These are phyloP conservation scores for Irpex rosettiformis DNA, from an alignment of 1,284 basidiomycete species.

Conservation along the genomic window DNA sequence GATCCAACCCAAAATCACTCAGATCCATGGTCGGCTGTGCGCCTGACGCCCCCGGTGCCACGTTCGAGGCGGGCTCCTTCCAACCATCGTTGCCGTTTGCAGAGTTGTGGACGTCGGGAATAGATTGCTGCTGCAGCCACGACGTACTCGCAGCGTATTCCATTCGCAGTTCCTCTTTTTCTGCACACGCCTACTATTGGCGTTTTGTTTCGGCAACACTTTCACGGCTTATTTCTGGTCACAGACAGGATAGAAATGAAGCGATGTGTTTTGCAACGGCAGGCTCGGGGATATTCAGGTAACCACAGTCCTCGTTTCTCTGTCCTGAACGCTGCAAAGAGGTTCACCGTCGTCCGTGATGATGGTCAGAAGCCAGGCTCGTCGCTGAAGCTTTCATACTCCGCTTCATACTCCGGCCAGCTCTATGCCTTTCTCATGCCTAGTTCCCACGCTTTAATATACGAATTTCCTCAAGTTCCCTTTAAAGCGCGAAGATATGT, in stretches of 20 bases:
- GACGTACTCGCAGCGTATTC: slow-evolving; percentile 48
- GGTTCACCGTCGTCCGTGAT: slow-evolving; percentile 15
- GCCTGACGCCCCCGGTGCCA: slow-evolving; percentile 23
- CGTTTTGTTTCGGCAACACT: slow-evolving; percentile 45
- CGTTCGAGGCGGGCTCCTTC: slow-evolving; percentile 40
- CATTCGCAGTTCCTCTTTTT: slow-evolving; percentile 41
- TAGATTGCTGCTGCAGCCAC: slow-evolving; percentile 49
- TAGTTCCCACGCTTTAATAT: slow-evolving; percentile 12
- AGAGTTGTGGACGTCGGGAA: slow-evolving; percentile 38
- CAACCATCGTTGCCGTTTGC: slow-evolving; percentile 38
- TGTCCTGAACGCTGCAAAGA: slow-evolving; percentile 13
- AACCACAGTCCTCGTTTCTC: slow-evolving; percentile 11
- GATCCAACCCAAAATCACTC: slow-evolving; percentile 38
- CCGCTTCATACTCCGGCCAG: slow-evolving; percentile 11
- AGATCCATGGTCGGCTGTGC: slow-evolving; percentile 37
- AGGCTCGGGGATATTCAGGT: slow-evolving; percentile 8
- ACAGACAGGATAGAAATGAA: slow-evolving; percentile 36
- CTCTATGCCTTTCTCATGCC: slow-evolving; percentile 13
- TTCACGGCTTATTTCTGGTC: slow-evolving; percentile 51
- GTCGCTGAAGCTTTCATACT: slow-evolving; percentile 18
- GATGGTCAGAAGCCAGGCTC: slow-evolving; percentile 12
- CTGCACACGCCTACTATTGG: slow-evolving; percentile 43
- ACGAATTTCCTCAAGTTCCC: background rate
- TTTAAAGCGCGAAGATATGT: no score
- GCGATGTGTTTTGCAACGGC: slow-evolving; percentile 6